Conservation (phyloP, 352 stramenopile genomes). For the Phytophthora rubi region DNA sequence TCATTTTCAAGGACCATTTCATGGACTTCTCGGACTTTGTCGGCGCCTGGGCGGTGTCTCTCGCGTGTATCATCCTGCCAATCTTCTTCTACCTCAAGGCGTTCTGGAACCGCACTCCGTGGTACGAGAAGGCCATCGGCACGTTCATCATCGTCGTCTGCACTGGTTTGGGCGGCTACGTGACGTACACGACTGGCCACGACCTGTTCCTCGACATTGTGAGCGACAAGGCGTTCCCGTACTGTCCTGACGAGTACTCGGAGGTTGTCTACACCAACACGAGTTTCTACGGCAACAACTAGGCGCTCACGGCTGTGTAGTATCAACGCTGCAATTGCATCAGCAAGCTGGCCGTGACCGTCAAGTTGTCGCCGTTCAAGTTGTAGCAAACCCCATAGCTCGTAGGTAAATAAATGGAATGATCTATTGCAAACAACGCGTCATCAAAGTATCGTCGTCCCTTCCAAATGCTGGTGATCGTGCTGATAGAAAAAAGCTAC, state of each 20-base stretch:
- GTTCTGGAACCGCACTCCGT: constrained; percentile 44
- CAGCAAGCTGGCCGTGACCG: constrained; percentile 26
- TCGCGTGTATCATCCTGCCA: constrained; percentile 70
- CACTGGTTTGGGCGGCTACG: constrained; percentile 40
- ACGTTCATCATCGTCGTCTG: constrained; percentile 41
- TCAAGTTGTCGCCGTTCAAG: constrained; percentile 23
- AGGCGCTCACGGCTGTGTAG: constrained; percentile 24
- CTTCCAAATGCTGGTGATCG: background rate
- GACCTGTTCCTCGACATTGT: constrained; percentile 35
- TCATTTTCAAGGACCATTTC: constrained; percentile 67
- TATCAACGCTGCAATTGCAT: constrained; percentile 12
- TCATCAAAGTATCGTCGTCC: background rate
- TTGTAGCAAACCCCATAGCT: constrained; percentile 23
- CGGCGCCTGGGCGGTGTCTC: constrained; percentile 53
- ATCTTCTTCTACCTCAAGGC: constrained; percentile 76
- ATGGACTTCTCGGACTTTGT: constrained; percentile 69
- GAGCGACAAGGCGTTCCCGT: constrained; percentile 51
- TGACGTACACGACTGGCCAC: constrained; percentile 47
- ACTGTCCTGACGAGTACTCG: constrained; percentile 54
- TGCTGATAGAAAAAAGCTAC: background rate
- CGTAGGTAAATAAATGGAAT: constrained; percentile 42
- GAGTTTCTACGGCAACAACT: constrained; percentile 51
- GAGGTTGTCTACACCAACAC: constrained; percentile 49
- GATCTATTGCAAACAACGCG: constrained; percentile 38
- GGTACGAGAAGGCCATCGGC: constrained; percentile 46